Evolutionary conservation across 306 rosid genomes (phyloP).

Genomic region (Casuarina glauca): DNA sequence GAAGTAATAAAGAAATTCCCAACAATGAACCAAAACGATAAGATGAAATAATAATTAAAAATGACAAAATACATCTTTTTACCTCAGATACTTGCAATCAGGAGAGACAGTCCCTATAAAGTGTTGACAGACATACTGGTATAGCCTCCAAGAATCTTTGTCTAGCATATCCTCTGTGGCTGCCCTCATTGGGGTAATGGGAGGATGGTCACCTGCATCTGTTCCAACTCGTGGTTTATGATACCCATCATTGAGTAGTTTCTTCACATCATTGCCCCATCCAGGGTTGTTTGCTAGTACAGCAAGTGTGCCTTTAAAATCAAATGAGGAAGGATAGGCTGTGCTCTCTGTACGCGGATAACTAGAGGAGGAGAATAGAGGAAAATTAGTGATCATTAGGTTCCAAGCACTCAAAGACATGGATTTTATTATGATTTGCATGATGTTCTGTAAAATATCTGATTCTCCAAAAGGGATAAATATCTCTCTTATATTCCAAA

Average conservation of each 20-base stretch:
- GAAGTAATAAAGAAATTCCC: background rate
- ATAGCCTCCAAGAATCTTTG: conserved; percentile 87
- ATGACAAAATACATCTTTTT: conserved; percentile 22
- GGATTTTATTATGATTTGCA: background rate
- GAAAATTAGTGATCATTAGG: conserved; percentile 7
- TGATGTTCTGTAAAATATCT: background rate
- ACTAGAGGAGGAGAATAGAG: conserved; percentile 48
- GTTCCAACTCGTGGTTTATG: conserved; percentile 75
- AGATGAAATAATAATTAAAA: conserved; percentile 13
- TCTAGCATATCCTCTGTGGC: conserved; percentile 83
- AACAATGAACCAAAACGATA: conserved; percentile 26
- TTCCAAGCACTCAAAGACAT: background rate
- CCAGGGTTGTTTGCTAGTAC: conserved; percentile 66
- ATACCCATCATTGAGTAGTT: conserved; percentile 63
- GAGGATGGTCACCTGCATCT: conserved; percentile 98
- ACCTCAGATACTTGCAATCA: conserved; percentile 91
- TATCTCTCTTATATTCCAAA: background rate
- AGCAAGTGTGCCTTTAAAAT: conserved; percentile 73
- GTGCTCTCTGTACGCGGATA: conserved; percentile 98
- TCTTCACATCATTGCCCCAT: conserved; percentile 69
- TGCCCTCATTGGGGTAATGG: conserved; percentile 83
- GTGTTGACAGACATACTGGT: conserved; percentile 87
- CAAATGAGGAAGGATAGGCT: conserved; percentile 92
- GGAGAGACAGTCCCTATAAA: conserved; percentile 90
- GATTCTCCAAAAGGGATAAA: background rate